Evolutionary conservation across 1,139 yeast genomes (phyloP), one percentile per base, ranked within the genome.

Genomic region (Torulaspora pretoriensis): DNA sequence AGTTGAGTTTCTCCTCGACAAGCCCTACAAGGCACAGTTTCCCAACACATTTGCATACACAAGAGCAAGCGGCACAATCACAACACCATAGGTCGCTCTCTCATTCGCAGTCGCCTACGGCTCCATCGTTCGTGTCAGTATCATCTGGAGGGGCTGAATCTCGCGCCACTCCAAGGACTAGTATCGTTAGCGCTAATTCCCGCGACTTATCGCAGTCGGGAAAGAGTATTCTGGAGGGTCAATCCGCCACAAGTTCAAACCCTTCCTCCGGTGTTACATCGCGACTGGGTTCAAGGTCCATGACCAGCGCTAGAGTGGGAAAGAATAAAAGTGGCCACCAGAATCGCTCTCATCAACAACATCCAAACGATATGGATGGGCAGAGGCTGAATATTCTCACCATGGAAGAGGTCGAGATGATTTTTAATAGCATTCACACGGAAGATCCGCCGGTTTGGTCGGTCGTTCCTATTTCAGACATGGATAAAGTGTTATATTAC

Each of bases 401-500:
- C 9, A 49, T 67, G 4, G 65, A 63, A 43, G 71, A 67, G 42
- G 67, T 64, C 4, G 70, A 67, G 48, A 63, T 65, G 53, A 59
- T 67, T 24, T 59, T 66, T 40, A 62, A 58, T 41, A 66, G 64
- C 41, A 51, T 65, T 9, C 55, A 55, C 42, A 49, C 50, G 8
- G 48, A 58, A 9, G 38, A 47, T 17, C 51, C 55, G 8, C 64
- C 69, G 1, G 61, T 73, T 10, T 74, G 79, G 89, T 63, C 80
- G 0, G 83, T 88, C 0, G 72, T 75, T 42, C 67, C 74, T n/a
- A 74, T 83, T 2, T 23, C 50, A 3, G 42, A 43, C 6, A 73
- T 71, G 42, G 83, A 81, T n/a, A 75, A 75, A 43, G 64, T 81
- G 22, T 65, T 81, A 2, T 83, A 72, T 61, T 80, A 76, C 61